Evolutionary conservation across 768 basidiomycete genomes (phyloP).

Genomic region (Russula brevipes): DNA sequence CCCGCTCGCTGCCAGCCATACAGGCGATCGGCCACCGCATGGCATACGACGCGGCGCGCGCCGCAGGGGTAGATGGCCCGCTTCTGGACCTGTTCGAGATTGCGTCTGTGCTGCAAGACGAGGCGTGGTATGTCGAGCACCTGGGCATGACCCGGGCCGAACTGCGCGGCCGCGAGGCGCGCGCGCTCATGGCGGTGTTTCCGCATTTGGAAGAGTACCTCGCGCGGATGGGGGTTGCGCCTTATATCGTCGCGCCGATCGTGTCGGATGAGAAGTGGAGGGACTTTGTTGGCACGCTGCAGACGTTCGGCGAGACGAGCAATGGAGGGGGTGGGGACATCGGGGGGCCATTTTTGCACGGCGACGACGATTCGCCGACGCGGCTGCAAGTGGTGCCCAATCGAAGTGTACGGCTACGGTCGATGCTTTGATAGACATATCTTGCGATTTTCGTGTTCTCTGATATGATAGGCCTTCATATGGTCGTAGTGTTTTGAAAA

Average conservation of each 20-base stretch:
- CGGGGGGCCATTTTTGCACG: neutral
- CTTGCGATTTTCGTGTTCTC: no score
- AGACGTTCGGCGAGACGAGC: neutral
- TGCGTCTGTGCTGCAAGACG: slow-evolving; percentile 47
- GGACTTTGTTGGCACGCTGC: neutral
- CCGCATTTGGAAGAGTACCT: slow-evolving; percentile 25
- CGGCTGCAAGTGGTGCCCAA: neutral
- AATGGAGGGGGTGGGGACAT: neutral
- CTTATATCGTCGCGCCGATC: slow-evolving; percentile 25
- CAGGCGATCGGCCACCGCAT: slow-evolving; percentile 62
- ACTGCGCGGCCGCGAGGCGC: slow-evolving; percentile 34
- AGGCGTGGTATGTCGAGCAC: slow-evolving; percentile 57
- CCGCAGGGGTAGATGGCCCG: slow-evolving; percentile 40
- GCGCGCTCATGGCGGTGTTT: slow-evolving; percentile 27
- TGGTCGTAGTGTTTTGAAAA: no score
- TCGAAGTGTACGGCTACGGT: neutral
- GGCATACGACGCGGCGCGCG: slow-evolving; percentile 51
- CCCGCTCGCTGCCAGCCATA: slow-evolving; percentile 47
- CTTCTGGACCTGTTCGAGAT: slow-evolving; percentile 55
- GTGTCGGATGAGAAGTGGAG: slow-evolving; percentile 25
- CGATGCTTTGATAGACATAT: slow-evolving; percentile 9
- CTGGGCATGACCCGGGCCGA: slow-evolving; percentile 43
- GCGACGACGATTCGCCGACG: neutral
- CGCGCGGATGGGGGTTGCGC: slow-evolving; percentile 11
- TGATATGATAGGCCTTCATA: no score